Conservation (phyloP, 2,329 filamentous ascomycete species). For the Atkinsonella texensis region DNA sequence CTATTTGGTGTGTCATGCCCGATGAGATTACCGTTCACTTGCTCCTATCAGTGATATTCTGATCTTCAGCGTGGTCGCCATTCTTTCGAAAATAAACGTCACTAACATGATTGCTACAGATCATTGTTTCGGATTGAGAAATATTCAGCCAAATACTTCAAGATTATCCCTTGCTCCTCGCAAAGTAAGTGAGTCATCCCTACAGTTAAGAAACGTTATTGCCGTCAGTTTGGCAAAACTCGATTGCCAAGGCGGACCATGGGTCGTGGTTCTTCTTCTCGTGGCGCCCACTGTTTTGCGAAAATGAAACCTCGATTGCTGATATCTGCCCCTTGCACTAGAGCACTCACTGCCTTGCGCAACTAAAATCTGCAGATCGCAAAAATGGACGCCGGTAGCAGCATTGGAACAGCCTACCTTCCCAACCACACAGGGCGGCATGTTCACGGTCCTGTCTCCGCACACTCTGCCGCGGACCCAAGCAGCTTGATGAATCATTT, state of each 20-base stretch:
- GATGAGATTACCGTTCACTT: not conserved
- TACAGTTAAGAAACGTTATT: no score
- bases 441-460: constrained; percentile 17
- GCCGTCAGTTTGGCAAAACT: not conserved
- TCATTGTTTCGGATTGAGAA: not conserved
- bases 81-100: not conserved
- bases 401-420: constrained; percentile 20
- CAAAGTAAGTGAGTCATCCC: constrained; percentile 10
- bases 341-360: constrained; percentile 21
- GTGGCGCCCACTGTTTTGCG: not conserved
- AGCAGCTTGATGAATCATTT: constrained; percentile 23
- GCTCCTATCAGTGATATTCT: not conserved
- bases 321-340: constrained; percentile 2
- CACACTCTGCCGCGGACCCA: constrained; percentile 19
- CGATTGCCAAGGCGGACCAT: not conserved
- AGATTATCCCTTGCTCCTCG: constrained; percentile 21
- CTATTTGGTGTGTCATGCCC: not conserved
- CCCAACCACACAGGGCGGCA: constrained; percentile 18
- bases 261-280: no score
- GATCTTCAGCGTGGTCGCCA: no score
- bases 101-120: not conserved
- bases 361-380: constrained; percentile 15
- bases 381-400: constrained; percentile 25
- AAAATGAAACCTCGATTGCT: not conserved
- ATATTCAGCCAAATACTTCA: constrained; percentile 12